A percentile compares a stretch with the other conserved stretches of the same genome.
Evolutionary conservation across 495 filamentous ascomycete species (phyloP).

Genomic region (Friedmanniomyces endolithicus): DNA sequence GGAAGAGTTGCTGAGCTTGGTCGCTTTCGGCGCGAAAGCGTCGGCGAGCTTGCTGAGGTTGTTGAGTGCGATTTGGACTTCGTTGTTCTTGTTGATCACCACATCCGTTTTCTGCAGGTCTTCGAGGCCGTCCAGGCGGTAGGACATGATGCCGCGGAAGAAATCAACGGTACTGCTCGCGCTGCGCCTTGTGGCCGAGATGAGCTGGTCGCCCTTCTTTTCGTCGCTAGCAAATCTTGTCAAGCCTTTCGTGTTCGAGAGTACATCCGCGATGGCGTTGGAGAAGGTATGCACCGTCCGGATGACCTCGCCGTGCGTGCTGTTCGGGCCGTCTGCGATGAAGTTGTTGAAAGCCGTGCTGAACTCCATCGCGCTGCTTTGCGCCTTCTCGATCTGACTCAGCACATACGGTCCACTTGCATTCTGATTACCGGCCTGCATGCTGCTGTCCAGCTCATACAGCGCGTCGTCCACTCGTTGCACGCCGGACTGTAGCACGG

Average conservation of each 20-base stretch:
- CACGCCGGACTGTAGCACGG: constrained; percentile 85
- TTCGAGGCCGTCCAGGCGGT: constrained; percentile 80
- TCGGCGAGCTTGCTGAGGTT: constrained; percentile 85
- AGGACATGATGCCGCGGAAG: constrained; percentile 88
- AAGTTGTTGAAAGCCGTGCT: constrained; percentile 96
- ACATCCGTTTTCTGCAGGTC: constrained; percentile 82
- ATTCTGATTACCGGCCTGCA: constrained; percentile 98
- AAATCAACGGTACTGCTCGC: constrained; percentile 85
- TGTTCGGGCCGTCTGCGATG: constrained; percentile 91
- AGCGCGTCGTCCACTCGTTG: constrained; percentile 91
- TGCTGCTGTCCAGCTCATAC: constrained; percentile 91
- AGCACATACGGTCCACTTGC: constrained; percentile 91
- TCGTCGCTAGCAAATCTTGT: constrained; percentile 91
- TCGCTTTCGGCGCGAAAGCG: constrained; percentile 65
- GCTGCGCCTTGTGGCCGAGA: constrained; percentile 67
- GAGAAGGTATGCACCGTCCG: constrained; percentile 83
- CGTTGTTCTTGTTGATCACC: constrained; percentile 90
- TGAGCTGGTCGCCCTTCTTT: constrained; percentile 75
- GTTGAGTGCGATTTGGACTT: constrained; percentile 84
- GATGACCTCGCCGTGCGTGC: constrained; percentile 81
- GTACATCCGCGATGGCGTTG: constrained; percentile 81
- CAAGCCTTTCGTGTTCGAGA: constrained; percentile 91
- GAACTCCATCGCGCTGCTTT: constrained; percentile 88
- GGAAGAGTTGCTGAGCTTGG: constrained; percentile 58
- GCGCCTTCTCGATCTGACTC: constrained; percentile 93